Base-by-base conservation (phyloP, 768 basidiomycete species). In the Hygrophoropsis aurantiaca region DNA sequence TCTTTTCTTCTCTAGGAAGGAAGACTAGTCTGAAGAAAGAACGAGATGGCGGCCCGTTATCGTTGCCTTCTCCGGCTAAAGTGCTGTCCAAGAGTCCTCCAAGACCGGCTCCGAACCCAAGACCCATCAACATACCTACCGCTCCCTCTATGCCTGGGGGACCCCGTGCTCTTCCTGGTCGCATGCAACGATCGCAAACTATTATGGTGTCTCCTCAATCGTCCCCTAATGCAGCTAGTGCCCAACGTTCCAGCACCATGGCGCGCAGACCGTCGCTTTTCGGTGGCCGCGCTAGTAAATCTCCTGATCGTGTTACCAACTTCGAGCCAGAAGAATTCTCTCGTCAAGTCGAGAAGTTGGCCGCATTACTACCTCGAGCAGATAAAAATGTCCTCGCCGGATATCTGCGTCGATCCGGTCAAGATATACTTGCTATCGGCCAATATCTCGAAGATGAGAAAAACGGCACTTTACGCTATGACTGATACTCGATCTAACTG, bases 361-460 rank as follows among this genome's bases (percentile, higher is more conserved):
- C 74, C 1, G 80, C 81, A 50, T 67, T 91, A 33, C 68, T 91
- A 25, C 90, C 90, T 13, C 80, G 85, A 54, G 90, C 85, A 26
- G 81, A 90, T 53, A 75, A 80, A 37, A 69, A 64, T 18, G 67
- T 89, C 2, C 75, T 92, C 7, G 83, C 82, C 32, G 78, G 81
- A 11, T 92, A 92, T 63, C 65, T 92, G 49, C 79, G 79, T 23
- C 76, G 85, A 9, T 73, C 87, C 9, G 90, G 90, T 18, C 81
- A 87, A 59, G 88, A 90, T 64, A 85, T 90, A 35, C 69, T 88
- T 35, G 90, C 90, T n/a, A 89, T 92, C 55, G 87, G 87, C 13
- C 85, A 88, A 59, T 92, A 89, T 62, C 71, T 92, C 10, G 89
- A 90, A 53, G 90, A 92, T 53, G 86, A 90, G 61, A 85, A 84